Evolutionary conservation across 257 asterid species (phyloP).

Genomic region (Solanum pimpinellifolium): DNA sequence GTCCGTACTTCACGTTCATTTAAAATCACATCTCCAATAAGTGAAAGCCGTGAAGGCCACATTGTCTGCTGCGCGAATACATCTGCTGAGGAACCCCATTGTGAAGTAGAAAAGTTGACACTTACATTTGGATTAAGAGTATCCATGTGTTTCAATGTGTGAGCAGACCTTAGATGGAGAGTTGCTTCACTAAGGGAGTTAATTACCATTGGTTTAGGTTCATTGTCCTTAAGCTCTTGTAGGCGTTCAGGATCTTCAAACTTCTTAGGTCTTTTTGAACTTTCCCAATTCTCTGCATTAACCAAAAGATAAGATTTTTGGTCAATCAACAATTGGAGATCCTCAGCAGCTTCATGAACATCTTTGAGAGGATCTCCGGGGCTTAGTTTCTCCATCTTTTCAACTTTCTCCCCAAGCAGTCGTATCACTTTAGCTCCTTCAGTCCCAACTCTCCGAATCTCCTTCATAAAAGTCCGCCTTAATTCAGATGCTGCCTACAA

Average conservation of each 20-base stretch:
- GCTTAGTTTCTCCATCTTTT: conserved; percentile 80
- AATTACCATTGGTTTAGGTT: conserved; percentile 28
- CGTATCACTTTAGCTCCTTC: conserved; percentile 80
- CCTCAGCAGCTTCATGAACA: conserved; percentile 89
- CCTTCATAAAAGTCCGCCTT: conserved; percentile 53
- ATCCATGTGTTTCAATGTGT: conserved; percentile 20
- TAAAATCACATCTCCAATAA: conserved; percentile 47
- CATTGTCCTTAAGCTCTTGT: conserved; percentile 64
- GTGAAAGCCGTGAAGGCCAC: conserved; percentile 97
- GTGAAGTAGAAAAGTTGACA: conserved; percentile 33
- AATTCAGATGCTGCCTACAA: conserved; percentile 71
- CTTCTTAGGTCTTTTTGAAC: conserved; percentile 38
- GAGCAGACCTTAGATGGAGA: conserved; percentile 34
- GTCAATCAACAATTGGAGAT: conserved; percentile 69
- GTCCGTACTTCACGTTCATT: conserved; percentile 84
- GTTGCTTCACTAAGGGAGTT: conserved; percentile 43
- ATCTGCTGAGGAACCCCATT: conserved; percentile 64
- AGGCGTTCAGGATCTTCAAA: conserved; percentile 43
- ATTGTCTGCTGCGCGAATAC: conserved; percentile 43
- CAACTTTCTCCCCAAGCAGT: conserved; percentile 69
- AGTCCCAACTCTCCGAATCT: conserved; percentile 64
- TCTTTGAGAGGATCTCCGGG: conserved; percentile 48
- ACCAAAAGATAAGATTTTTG: conserved; percentile 80
- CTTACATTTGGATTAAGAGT: conserved; percentile 30
- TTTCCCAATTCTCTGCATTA: conserved; percentile 74